phyloP scores from a whole-genome alignment of 225 moss, liverwort and hornwort species.

The Polytrichum formosum region DNA sequence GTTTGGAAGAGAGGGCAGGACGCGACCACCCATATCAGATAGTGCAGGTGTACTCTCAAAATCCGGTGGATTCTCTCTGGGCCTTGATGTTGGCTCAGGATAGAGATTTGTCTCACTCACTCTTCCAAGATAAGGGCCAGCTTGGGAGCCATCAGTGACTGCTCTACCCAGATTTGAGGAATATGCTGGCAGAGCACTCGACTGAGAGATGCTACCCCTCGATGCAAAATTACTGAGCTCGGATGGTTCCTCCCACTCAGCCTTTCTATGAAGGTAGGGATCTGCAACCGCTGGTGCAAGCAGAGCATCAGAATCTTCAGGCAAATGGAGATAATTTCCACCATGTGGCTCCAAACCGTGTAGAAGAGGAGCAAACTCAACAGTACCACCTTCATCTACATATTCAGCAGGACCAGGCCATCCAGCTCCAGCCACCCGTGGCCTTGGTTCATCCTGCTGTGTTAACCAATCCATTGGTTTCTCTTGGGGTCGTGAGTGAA shows the following conservation, averaged over 20 bases:
- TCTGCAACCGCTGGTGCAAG: conserved; percentile 43
- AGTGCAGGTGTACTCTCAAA: conserved; percentile 24
- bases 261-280: conserved; percentile 38
- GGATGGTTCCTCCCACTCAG: conserved; percentile 36
- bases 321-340: conserved; percentile 50
- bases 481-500: conserved; percentile 49
- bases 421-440: conserved; percentile 40
- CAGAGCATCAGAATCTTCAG: conserved; percentile 71
- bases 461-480: conserved; percentile 51
- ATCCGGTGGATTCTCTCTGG: conserved; percentile 33
- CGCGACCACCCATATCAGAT: conserved; percentile 32
- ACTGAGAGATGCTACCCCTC: conserved; percentile 39
- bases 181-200: conserved; percentile 36
- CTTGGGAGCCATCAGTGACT: conserved; percentile 42
- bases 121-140: conserved; percentile 25
- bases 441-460: conserved; percentile 49
- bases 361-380: conserved; percentile 29
- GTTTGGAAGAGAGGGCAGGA: conserved; percentile 24
- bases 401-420: conserved; percentile 31
- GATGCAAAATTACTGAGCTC: conserved; percentile 30
- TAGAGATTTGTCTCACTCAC: conserved; percentile 41
- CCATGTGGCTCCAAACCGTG: conserved; percentile 37
- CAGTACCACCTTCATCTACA: conserved; percentile 38
- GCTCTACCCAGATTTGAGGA: conserved; percentile 28
- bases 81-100: conserved; percentile 31